Evolutionary conservation across 257 asterid genomes (phyloP), one percentile per base, ranked within the genome.

Genomic region (Capsicum chinense): DNA sequence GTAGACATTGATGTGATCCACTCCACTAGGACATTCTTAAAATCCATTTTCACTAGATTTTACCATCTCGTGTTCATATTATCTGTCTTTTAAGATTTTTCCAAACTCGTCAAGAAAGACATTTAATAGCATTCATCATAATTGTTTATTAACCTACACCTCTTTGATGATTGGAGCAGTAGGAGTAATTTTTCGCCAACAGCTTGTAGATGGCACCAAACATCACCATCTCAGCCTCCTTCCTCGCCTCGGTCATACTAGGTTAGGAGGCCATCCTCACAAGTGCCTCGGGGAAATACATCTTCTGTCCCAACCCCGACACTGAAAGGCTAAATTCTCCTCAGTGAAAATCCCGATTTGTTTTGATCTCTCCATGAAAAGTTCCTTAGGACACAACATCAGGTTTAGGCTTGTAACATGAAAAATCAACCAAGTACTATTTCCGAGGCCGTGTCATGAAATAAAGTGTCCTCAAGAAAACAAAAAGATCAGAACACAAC

Each of bases 161-260:
- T 21, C 26, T 70, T 39, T 39, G 5, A 39, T 39, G 44, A 39
- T 39, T 39, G 44, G 44, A 39, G 5, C 44, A 39, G 44, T 39
- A 39, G 5, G 5, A 39, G 44, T 39, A 39, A 39, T 3, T 39
- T 39, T 39, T 39, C 44, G 44, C 44, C 3, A 39, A 39, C 44
- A 26, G 33, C 33, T 26, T 2, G 33, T 26, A 26, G 33, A 26
- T 26, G 44, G 44, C 44, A 5, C 92, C 94, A 50, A 80, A 88
- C 26, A 89, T 87, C 0, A 89, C 84, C 87, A 82, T 85, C 70
- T 89, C 90, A 0, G 92, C 89, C 78, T 89, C 94, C 56, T 87
- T 84, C 84, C 86, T 82, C 0, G 87, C 88, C 56, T 88, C 83
- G 6, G 85, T 87, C 17, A 91, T 82, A 52, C 76, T 62, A 54